A percentile compares a stretch with the other conserved stretches of the same genome.
Evolutionary conservation across 2,329 filamentous ascomycete genomes (phyloP).

Genomic region (Parafenestella ontariensis): DNA sequence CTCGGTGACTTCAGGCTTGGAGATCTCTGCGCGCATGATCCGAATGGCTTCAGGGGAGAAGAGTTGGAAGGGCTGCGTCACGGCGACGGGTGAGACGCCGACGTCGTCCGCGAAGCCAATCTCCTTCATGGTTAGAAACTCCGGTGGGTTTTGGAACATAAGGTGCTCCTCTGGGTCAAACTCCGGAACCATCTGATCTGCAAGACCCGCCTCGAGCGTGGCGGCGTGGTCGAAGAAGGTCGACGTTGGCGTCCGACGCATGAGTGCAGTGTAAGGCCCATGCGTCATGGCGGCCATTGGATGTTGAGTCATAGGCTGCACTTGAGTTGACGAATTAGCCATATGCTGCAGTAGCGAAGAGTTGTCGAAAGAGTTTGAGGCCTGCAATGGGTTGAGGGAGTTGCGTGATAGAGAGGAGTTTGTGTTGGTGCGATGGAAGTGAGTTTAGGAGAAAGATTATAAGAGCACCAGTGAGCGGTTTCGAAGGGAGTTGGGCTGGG

Average conservation of each 20-base stretch:
- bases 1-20: slow-evolving; percentile 62
- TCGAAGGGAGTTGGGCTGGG: not conserved
- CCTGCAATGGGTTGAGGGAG: not conserved
- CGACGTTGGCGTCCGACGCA: slow-evolving; percentile 40
- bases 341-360: not conserved
- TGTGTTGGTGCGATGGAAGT: not conserved
- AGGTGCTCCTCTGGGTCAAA: slow-evolving; percentile 67
- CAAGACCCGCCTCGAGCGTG: slow-evolving; percentile 6
- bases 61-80: slow-evolving; percentile 69
- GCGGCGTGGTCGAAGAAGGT: slow-evolving; percentile 19
- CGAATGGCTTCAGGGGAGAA: slow-evolving; percentile 68
- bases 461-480: not conserved
- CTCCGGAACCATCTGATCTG: slow-evolving; percentile 15
- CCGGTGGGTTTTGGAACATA: slow-evolving; percentile 58
- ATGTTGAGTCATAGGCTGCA: not conserved
- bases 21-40: slow-evolving; percentile 68
- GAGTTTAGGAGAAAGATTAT: not conserved
- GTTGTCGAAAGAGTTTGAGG: not conserved
- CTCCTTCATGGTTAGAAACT: slow-evolving; percentile 67
- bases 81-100: slow-evolving; percentile 68
- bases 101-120: slow-evolving; percentile 62
- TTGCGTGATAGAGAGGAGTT: not conserved
- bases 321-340: not conserved
- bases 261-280: not conserved
- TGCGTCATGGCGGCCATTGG: not conserved